These are phyloP conservation scores for Quercus alba DNA, from an alignment of 306 rosid genomes.

Conservation along the genomic window DNA sequence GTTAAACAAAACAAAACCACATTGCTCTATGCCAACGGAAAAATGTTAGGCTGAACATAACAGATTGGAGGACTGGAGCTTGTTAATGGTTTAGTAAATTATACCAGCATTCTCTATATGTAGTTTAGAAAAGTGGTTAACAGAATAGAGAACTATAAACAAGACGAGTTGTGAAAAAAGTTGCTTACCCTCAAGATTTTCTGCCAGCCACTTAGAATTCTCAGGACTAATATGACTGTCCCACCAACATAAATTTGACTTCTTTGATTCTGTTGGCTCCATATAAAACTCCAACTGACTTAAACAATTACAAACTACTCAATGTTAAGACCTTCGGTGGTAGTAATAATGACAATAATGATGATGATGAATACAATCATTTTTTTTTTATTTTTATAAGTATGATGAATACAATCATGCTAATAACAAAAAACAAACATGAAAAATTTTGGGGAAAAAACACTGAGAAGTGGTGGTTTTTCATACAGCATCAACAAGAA, in stretches of 20 bases:
- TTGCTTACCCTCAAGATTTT: slow-evolving; percentile 27
- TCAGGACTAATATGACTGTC: background rate
- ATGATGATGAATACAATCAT: too few species aligned
- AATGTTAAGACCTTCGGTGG: background rate
- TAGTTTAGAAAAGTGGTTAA: too few species aligned
- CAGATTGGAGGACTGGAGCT: too few species aligned
- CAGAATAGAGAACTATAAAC: background rate
- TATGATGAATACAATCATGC: too few species aligned
- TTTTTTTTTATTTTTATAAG: too few species aligned
- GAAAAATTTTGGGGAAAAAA: background rate
- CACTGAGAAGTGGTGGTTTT: background rate
- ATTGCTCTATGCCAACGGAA: too few species aligned
- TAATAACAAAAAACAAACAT: background rate
- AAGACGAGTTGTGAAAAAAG: background rate
- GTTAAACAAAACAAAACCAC: too few species aligned
- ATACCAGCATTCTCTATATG: too few species aligned
- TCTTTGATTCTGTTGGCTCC: slow-evolving; percentile 24
- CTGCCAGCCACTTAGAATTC: slow-evolving; percentile 20
- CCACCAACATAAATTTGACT: slow-evolving; percentile 4
- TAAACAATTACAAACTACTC: background rate
- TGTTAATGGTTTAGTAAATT: too few species aligned
- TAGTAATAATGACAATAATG: background rate
- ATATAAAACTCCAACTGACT: slow-evolving; percentile 4
- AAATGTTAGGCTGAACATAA: too few species aligned
- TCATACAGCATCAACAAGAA: background rate